phyloP scores from a whole-genome alignment of 2,329 filamentous ascomycete genomes.

The Diaporthe eres region DNA sequence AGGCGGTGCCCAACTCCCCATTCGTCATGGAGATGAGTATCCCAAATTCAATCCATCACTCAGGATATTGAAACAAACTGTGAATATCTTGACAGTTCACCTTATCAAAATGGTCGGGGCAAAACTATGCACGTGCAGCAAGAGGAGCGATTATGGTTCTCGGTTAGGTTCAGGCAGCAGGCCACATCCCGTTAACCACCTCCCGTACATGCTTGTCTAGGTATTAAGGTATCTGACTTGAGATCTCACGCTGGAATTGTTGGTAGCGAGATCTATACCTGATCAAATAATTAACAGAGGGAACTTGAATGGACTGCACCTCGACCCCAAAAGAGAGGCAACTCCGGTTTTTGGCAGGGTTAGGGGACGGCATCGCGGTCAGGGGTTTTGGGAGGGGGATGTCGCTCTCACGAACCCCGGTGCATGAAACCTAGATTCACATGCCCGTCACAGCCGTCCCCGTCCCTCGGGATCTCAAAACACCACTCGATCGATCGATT shows the following conservation, averaged over 20 bases:
- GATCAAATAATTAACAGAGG: not conserved
- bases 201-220: too few species aligned
- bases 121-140: not conserved
- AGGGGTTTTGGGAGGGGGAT: not conserved
- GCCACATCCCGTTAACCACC: not conserved
- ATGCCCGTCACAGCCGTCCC: not conserved
- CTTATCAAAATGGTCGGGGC: not conserved
- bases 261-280: not conserved
- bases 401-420: not conserved
- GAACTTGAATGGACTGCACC: not conserved
- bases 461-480: constrained; percentile 1
- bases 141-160: not conserved
- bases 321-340: not conserved
- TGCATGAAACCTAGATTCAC: not conserved
- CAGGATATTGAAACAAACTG: not conserved
- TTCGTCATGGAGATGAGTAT: not conserved
- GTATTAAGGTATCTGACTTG: too few species aligned
- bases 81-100: not conserved
- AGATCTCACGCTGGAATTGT: not conserved
- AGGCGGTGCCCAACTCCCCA: not conserved
- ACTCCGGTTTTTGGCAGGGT: not conserved
- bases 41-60: not conserved
- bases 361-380: not conserved
- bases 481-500: not conserved
- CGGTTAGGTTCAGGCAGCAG: not conserved